phyloP scores from a whole-genome alignment of 176 grass and related monocot genomes.

The Miscanthus lutarioriparius region DNA sequence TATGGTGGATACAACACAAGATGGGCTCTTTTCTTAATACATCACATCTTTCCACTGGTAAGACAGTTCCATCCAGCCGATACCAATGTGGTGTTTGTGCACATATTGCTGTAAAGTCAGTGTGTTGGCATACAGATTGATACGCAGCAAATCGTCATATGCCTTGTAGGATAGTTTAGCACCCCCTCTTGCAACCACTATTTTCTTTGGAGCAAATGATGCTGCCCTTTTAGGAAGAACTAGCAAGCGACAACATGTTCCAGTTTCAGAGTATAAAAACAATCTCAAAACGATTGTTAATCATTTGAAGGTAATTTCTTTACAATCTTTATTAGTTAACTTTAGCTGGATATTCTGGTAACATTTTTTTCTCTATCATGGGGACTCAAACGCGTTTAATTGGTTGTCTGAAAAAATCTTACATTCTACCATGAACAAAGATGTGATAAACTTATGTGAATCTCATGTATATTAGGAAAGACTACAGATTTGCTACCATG shows the following conservation, averaged over 20 bases:
- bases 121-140: neutral
- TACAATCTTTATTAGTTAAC: neutral
- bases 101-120: neutral
- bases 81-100: neutral
- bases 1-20: slow-evolving; percentile 90
- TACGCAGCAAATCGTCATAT: neutral
- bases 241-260: slow-evolving; percentile 68
- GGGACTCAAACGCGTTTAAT: neutral
- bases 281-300: slow-evolving; percentile 69
- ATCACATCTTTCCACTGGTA: slow-evolving; percentile 71
- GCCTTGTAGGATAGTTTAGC: slow-evolving; percentile 42
- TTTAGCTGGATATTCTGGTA: neutral
- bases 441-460: too few species aligned
- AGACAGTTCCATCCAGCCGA: neutral
- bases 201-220: slow-evolving; percentile 94
- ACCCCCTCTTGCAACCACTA: slow-evolving; percentile 48
- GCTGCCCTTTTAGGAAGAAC: slow-evolving; percentile 62
- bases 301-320: slow-evolving; percentile 63
- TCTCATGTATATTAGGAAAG: too few species aligned
- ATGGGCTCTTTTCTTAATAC: slow-evolving; percentile 87
- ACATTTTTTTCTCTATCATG: neutral
- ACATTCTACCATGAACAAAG: neutral
- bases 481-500: too few species aligned
- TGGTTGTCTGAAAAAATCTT: neutral
- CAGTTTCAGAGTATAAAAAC: slow-evolving; percentile 69